Base-by-base conservation (phyloP, 495 filamentous ascomycete genomes). In the Durotheca rogersii region DNA sequence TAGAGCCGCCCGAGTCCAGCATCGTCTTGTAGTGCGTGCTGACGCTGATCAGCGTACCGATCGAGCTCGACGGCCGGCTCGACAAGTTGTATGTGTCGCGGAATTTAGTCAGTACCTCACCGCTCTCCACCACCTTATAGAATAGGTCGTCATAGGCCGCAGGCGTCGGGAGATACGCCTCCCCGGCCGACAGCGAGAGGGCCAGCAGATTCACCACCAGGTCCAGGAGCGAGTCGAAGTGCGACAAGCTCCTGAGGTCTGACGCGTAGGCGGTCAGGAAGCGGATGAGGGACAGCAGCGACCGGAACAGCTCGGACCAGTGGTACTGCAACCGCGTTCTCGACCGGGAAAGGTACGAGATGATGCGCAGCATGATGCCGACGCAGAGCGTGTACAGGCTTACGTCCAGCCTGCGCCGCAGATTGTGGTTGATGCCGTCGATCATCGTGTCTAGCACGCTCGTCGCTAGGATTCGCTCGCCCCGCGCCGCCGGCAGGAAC, bases 61-160 rank as follows among this genome's bases (percentile, higher is more conserved):
- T 93, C 0, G 86, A 85, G 50, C 80, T 83, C 14, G 74, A 78
- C 19, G 71, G 66, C 41, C 79, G 67, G 34, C 73, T 75, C 6
- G 65, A 66, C 30, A 87, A 63, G 4, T 65, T 58, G 68, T 90
- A 96, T 2, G 77, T 83, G 56, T 87, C 84, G 15, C 89, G 80
- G 69, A 96, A 96, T 68, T 89, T 90, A 17, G 79, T 71, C 29
- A 98, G 76, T 25, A 89, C 79, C 36, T 95, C 89, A 2, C 90
- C 90, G 11, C 82, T 87, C 68, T 98, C 93, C 37, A 97, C 89
- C 10, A 98, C 77, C 70, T 98, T 98, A 76, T 98, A 98, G 70
- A 98, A 95, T 7, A 98, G 77, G 62, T 97, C 94, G 60, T 98
- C 93, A 66, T 96, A 96, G 15, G 87, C 85, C 29, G 86, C 77